Evolutionary conservation across 345 rosid species (phyloP).

Genomic region (Eucalyptus cloeziana): DNA sequence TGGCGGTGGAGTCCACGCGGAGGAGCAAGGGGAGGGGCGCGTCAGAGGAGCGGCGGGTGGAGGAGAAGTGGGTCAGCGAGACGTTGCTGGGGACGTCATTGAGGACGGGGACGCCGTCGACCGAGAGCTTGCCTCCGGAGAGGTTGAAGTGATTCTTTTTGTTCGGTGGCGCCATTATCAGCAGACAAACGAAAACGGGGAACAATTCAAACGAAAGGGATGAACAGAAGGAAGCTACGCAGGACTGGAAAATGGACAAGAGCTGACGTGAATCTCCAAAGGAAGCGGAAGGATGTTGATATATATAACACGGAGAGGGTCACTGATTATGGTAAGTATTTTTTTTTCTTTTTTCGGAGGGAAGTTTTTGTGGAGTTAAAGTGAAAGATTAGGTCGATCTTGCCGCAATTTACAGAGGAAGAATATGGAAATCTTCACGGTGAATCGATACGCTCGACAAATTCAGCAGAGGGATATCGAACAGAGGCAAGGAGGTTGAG

Average conservation of each 20-base stretch:
- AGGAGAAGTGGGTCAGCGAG: slow-evolving; percentile 32
- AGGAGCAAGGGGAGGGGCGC: slow-evolving; percentile 41
- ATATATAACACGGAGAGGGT: neutral
- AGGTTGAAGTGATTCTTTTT: slow-evolving; percentile 27
- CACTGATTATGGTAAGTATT: neutral
- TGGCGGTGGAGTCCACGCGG: slow-evolving; percentile 34
- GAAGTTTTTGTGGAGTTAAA: neutral
- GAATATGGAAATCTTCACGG: neutral
- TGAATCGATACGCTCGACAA: neutral
- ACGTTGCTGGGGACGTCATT: slow-evolving; percentile 58
- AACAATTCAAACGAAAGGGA: neutral
- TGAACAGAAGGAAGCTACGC: neutral
- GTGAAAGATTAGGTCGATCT: neutral
- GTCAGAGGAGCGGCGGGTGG: slow-evolving; percentile 23
- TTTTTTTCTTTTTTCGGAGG: neutral
- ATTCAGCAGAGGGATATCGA: neutral
- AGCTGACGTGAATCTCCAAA: neutral
- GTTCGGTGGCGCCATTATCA: slow-evolving; percentile 53
- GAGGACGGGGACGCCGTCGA: slow-evolving; percentile 39
- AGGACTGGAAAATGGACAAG: neutral
- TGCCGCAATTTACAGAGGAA: neutral
- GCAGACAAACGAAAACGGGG: neutral
- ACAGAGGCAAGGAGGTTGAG: neutral
- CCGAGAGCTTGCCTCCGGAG: slow-evolving; percentile 27
- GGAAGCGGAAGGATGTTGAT: neutral